Evolutionary conservation across 2,329 filamentous ascomycete species (phyloP), one percentile per base, ranked within the genome.

Genomic region (Triangularia setosa): DNA sequence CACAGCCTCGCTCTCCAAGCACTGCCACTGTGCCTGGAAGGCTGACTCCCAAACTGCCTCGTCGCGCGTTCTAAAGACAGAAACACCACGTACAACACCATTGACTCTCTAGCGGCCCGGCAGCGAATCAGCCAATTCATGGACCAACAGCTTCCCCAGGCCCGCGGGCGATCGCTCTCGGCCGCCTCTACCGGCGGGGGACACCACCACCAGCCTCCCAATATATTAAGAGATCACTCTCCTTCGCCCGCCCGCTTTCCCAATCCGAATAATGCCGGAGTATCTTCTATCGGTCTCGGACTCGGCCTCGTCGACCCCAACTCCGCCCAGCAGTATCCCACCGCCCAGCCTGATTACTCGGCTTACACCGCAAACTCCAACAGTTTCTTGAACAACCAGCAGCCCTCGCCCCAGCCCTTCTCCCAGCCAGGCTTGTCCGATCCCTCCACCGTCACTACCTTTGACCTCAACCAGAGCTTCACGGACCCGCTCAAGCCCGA

Each of bases 201-300:
- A 30, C 82, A 84, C 73, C 82, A 82, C 70, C 81, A 84, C 73
- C 78, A 77, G 74, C 75, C 80, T 79, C 82, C 87, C 87, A 44
- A 27, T 60, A 89, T 90, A 88, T 89, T 90, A 88, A 90, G 84
- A 76, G 86, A 87, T 75, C 87, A 86, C 76, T 89, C 87, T 72
- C 85, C 87, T 71, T 86, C 86, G 74, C 84, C 84, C 75, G 83
- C 75, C 72, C 76, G 77, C 76, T 80, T 80, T 71, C 84, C 83
- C 72, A 80, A 82, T 74, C 79, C 81, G 74, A 80, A 81, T 73
- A 77, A 81, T 71, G 67, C 69, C 65, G 69, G 67, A 40, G 63
- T 70, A 33, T 71, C 68, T 52, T 80, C 79, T 60, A 79, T 82
- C 71, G 83, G 83, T 71, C 80, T 88, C 69, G 86, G 85, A 73